These are phyloP conservation scores for Schwanniomyces etchellsii DNA, from an alignment of 1,139 yeast species.

Conservation along the genomic window DNA sequence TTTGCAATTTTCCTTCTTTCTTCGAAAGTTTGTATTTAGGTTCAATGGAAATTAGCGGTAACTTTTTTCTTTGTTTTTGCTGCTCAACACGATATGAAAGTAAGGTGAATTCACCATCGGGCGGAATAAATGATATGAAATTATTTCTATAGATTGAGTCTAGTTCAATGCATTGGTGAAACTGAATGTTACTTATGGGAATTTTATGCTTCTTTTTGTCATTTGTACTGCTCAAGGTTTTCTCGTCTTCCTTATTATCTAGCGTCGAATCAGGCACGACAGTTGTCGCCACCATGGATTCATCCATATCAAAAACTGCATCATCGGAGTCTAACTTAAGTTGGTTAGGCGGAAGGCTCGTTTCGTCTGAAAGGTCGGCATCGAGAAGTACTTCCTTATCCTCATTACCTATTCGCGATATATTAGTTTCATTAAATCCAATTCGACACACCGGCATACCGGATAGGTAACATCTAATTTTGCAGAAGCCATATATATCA, in stretches of 20 bases:
- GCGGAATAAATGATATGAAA: constrained; percentile 39
- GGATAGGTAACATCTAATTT: constrained; percentile 36
- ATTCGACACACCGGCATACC: constrained; percentile 43
- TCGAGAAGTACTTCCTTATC: constrained; percentile 4
- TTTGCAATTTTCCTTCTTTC: constrained; percentile 22
- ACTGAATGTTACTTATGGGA: constrained; percentile 40
- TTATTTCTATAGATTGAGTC: constrained; percentile 33
- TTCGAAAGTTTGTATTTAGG: constrained; percentile 28
- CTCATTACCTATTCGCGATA: constrained; percentile 24
- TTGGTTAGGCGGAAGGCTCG: constrained; percentile 3
- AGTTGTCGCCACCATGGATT: constrained; percentile 5
- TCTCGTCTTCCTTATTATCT: constrained; percentile 11
- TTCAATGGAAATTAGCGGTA: constrained; percentile 33
- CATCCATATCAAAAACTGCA: constrained; percentile 7
- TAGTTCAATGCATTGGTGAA: constrained; percentile 42
- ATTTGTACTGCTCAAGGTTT: constrained; percentile 11
- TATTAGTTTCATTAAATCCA: constrained; percentile 36
- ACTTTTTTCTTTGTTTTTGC: constrained; percentile 26
- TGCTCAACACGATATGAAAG: constrained; percentile 40
- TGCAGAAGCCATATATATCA: constrained; percentile 33
- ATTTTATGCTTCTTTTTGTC: constrained; percentile 11
- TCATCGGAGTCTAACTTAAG: constrained; percentile 4
- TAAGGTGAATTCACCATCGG: constrained; percentile 38
- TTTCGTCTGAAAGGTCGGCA: constrained; percentile 4
- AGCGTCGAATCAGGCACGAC: constrained; percentile 2